Evolutionary conservation across 768 basidiomycete genomes (phyloP).

Genomic region (Agaricus bisporus): DNA sequence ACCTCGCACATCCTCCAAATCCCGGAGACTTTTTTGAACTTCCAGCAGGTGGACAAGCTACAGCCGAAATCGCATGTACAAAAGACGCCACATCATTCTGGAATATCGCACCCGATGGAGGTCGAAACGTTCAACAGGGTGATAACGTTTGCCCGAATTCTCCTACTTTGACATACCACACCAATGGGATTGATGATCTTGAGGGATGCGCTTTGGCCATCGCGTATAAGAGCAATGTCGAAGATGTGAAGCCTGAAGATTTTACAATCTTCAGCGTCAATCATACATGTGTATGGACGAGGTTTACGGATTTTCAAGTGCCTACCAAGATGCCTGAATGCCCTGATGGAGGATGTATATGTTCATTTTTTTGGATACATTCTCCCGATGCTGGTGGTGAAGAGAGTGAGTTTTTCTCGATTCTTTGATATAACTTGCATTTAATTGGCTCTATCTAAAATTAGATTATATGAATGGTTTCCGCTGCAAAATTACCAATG

Average conservation of each 20-base stretch:
- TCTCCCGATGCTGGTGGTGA: conserved; percentile 54
- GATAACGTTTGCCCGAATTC: conserved; percentile 47
- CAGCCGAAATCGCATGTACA: conserved; percentile 49
- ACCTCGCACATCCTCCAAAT: conserved; percentile 54
- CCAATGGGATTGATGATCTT: conserved; percentile 45
- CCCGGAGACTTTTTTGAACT: conserved; percentile 51
- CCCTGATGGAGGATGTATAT: conserved; percentile 55
- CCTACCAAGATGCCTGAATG: conserved; percentile 66
- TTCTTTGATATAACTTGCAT: background rate
- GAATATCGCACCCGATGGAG: conserved; percentile 40
- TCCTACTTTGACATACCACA: conserved; percentile 42
- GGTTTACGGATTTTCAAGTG: conserved; percentile 65
- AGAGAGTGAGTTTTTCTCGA: conserved; percentile 40
- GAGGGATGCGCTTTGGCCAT: conserved; percentile 68
- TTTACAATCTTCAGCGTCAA: conserved; percentile 73
- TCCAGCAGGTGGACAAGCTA: conserved; percentile 50
- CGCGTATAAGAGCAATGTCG: conserved; percentile 63
- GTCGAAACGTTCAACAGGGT: conserved; percentile 44
- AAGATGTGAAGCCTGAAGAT: conserved; percentile 54
- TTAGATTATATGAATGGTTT: conserved; percentile 73
- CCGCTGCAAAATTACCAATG: conserved; percentile 53
- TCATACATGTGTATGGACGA: conserved; percentile 67
- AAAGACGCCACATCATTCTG: conserved; percentile 53
- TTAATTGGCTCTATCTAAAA: background rate
- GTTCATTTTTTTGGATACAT: conserved; percentile 75